phyloP scores from a whole-genome alignment of 768 basidiomycete species.

The Boletus patriciae region DNA sequence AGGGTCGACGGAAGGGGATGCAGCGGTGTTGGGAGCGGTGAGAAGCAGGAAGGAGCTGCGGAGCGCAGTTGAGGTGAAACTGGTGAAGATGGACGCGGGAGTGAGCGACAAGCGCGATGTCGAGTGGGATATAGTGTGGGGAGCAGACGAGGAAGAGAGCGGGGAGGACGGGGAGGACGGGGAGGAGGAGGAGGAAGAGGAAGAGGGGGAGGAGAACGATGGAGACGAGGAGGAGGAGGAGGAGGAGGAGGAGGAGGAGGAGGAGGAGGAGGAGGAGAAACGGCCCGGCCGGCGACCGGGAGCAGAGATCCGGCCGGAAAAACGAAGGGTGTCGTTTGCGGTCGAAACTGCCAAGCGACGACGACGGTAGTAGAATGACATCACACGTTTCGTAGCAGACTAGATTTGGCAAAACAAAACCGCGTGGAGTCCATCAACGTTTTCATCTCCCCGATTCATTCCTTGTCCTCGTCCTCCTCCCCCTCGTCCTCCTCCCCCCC shows the following conservation, averaged over 20 bases:
- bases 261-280: constrained; percentile 32
- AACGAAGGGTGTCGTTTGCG: constrained; percentile 49
- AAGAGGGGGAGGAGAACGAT: background rate
- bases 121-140: constrained; percentile 40
- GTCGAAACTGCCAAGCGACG: constrained; percentile 21
- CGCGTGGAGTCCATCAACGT: constrained; percentile 13
- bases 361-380: constrained; percentile 16
- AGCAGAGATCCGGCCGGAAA: constrained; percentile 28
- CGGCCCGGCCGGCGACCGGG: constrained; percentile 40
- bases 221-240: constrained; percentile 35
- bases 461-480: background rate
- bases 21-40: constrained; percentile 46
- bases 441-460: background rate
- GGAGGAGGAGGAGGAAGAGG: constrained; percentile 35
- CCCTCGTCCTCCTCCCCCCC: background rate
- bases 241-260: constrained; percentile 33
- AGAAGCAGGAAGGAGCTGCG: constrained; percentile 67
- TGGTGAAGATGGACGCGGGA: constrained; percentile 54
- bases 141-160: constrained; percentile 37
- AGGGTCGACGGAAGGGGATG: constrained; percentile 40
- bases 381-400: constrained; percentile 23
- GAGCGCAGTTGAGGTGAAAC: constrained; percentile 46
- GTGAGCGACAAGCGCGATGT: constrained; percentile 42
- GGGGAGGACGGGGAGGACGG: constrained; percentile 36
- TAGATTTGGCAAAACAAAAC: constrained; percentile 21